Evolutionary conservation across 2,329 filamentous ascomycete species (phyloP).

Genomic region (Celoporthe dispersa): DNA sequence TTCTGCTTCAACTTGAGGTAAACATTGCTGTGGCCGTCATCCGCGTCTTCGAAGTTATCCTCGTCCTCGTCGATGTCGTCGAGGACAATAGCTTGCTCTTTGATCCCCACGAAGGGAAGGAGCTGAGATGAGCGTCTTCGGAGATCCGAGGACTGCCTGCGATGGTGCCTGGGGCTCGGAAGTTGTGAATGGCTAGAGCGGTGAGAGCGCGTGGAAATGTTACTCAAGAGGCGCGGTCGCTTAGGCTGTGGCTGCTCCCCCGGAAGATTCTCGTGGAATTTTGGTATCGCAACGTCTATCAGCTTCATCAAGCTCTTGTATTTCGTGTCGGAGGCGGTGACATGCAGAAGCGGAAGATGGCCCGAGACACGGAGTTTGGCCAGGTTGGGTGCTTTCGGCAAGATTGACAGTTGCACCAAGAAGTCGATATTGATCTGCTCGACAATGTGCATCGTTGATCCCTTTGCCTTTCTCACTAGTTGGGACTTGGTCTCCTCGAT

Average conservation of each 20-base stretch:
- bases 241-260: conserved; percentile 44
- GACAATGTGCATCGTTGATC: conserved; percentile 82
- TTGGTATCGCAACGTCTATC: conserved; percentile 93
- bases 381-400: conserved; percentile 93
- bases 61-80: conserved; percentile 74
- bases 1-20: conserved; percentile 80
- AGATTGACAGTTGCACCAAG: conserved; percentile 90
- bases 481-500: conserved; percentile 89
- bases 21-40: conserved; percentile 56
- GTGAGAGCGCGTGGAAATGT: conserved; percentile 43
- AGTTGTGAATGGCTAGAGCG: conserved; percentile 28
- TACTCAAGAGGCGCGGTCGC: conserved; percentile 53
- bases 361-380: conserved; percentile 92
- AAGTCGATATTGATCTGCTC: conserved; percentile 98
- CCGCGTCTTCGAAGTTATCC: conserved; percentile 69
- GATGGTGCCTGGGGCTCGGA: conserved; percentile 37
- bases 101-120: conserved; percentile 60
- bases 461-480: conserved; percentile 68
- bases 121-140: conserved; percentile 72
- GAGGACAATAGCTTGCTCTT: conserved; percentile 75
- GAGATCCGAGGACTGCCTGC: conserved; percentile 47
- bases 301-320: conserved; percentile 97
- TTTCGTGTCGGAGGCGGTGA: conserved; percentile 89
- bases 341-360: conserved; percentile 89
- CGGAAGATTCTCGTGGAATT: conserved; percentile 61